Conservation (phyloP, 306 rosid species). For the Quercus glauca region DNA sequence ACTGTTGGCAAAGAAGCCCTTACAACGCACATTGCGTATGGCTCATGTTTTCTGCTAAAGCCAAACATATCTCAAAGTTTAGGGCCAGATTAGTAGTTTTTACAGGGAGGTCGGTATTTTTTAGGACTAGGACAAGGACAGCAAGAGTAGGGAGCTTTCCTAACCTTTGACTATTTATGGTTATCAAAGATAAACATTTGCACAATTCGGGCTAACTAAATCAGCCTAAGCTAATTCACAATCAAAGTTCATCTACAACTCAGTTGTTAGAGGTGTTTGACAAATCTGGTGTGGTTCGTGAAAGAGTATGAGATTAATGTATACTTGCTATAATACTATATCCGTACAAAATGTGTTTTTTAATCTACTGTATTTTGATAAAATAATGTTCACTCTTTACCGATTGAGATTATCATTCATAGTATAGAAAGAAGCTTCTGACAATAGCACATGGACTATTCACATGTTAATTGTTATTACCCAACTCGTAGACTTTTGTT, state of each 20-base stretch:
- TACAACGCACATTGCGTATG: constrained; percentile 8
- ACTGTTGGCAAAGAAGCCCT: constrained; percentile 4
- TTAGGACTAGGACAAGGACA: background rate
- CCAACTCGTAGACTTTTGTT: background rate
- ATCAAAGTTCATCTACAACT: no score
- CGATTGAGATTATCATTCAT: no score
- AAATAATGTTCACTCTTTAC: no score
- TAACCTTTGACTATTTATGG: background rate
- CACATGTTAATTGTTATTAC: background rate
- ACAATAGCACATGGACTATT: background rate
- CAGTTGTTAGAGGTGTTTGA: no score
- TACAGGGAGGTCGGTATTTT: constrained; percentile 3
- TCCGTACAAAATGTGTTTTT: background rate
- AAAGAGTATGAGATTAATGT: background rate
- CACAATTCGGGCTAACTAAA: background rate
- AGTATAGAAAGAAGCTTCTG: background rate
- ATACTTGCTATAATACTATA: background rate
- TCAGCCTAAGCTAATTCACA: background rate
- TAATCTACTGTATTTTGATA: background rate
- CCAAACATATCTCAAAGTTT: background rate
- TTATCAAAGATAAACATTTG: background rate
- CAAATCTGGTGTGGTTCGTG: no score
- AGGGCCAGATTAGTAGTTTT: background rate
- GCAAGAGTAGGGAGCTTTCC: background rate
- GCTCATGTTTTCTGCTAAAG: constrained; percentile 10